Evolutionary conservation across 352 stramenopile genomes (phyloP), one percentile per base, ranked within the genome.

Genomic region (Pythium phragmiticola): DNA sequence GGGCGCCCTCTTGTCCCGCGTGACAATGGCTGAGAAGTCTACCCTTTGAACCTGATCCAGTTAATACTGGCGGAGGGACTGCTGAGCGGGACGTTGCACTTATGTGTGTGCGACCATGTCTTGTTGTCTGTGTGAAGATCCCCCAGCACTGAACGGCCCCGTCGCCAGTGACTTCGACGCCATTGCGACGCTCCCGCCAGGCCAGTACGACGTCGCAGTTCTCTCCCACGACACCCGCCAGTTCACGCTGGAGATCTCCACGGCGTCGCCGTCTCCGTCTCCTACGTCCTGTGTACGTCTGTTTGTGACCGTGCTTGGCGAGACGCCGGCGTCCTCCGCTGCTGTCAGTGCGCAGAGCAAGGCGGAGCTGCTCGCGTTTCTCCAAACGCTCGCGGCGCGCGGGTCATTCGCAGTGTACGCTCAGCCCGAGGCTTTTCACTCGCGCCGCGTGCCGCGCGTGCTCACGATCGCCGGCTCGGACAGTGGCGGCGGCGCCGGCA

Each of bases 381-480:
- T 78, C 36, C 59, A 66, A 21, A 41, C 72, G 12, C 36, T 78
- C 6, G 49, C 43, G 6, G 53, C 68, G 0, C 42, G 43, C 7
- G 63, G 55, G 9, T 64, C 47, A 7, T 65, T 65, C 12, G 12
- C 28, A 1, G 34, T 16, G 48, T 69, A 64, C 50, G 46, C 63
- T 9, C 23, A 48, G 11, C 63, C 63, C 1, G 17, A 30, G 30
- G 30, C 49, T 3, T 6, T 42, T 13, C 16, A 39, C 49, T 17
- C 30, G 17, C 56, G 49, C 28, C 49, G 49, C 13, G 46, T 68
- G 12, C 61, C 75, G 23, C 76, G 77, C 9, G 88, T 97, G 23
- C 91, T 97, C 50, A 97, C 88, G 26, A 97, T 98, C 61, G 95
- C 95, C 7, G 95, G 95, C 49, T 97, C 84, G 2, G 95, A 98